Percentiles rank a stretch among this genome's conserved stretches.
Conservation (phyloP, 176 grass and related monocot species). For the Urochloa ruziziensis region DNA sequence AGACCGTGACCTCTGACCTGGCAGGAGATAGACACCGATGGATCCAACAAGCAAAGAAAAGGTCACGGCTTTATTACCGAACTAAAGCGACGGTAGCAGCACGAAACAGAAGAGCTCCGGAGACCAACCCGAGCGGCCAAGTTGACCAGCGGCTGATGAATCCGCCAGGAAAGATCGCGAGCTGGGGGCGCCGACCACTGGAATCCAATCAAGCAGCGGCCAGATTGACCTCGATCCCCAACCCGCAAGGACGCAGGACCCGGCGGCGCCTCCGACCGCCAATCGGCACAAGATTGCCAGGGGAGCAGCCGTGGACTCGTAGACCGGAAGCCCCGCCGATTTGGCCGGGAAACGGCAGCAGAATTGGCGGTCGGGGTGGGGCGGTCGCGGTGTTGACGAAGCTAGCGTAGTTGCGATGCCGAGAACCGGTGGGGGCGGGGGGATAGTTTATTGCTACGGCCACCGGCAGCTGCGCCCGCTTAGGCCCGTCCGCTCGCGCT, state of each 20-base stretch:
- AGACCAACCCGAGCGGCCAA: neutral
- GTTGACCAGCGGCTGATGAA: conserved; percentile 29
- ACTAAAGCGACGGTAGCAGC: neutral
- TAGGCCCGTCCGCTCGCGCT: conserved; percentile 3
- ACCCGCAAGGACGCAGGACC: neutral
- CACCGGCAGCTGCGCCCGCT: neutral
- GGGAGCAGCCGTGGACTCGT: neutral
- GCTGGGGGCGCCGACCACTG: neutral
- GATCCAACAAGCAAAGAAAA: neutral
- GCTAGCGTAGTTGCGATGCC: neutral
- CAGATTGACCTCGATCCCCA: neutral
- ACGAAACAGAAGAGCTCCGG: neutral
- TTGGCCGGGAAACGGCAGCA: neutral
- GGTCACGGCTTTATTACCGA: conserved; percentile 10
- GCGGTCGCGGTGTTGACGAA: conserved; percentile 42
- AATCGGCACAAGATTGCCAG: neutral
- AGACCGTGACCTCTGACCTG: neutral
- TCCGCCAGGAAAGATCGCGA: neutral
- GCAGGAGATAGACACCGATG: neutral
- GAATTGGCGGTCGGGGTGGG: neutral
- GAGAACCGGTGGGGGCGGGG: neutral
- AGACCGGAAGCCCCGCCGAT: neutral
- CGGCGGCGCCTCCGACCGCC: neutral
- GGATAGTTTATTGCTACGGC: conserved; percentile 33
- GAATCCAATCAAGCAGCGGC: conserved; percentile 26